phyloP scores from a whole-genome alignment of 768 basidiomycete genomes.

The Tephrocybe sp. region DNA sequence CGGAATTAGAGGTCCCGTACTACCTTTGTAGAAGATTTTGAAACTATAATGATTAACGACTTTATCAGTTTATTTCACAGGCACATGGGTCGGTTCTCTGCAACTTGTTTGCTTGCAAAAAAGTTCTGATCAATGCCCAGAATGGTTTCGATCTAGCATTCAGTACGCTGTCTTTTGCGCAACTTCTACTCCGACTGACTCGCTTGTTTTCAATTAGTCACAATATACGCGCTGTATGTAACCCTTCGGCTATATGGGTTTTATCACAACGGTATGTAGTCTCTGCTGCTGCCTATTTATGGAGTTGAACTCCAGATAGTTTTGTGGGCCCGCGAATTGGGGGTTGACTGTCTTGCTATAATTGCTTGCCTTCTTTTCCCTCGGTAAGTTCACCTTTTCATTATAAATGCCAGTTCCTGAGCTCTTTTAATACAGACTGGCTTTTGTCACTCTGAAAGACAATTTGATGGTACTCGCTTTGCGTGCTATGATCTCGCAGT shows the following conservation, averaged over 20 bases:
- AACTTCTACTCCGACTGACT: background rate
- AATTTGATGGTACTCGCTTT: conserved; percentile 79
- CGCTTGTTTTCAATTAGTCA: conserved; percentile 43
- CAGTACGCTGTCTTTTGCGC: conserved; percentile 40
- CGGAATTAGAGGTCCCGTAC: conserved; percentile 70
- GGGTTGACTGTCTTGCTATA: conserved; percentile 81
- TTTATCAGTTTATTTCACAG: conserved; percentile 71
- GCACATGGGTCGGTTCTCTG: conserved; percentile 63
- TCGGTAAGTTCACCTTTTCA: conserved; percentile 39
- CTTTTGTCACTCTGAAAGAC: conserved; percentile 85
- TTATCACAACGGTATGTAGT: conserved; percentile 54
- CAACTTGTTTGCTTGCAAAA: background rate
- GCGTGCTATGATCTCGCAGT: conserved; percentile 92
- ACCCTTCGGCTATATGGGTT: conserved; percentile 77
- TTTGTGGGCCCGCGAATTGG: conserved; percentile 63
- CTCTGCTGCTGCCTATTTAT: background rate
- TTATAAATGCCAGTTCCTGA: background rate
- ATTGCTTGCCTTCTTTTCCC: conserved; percentile 93
- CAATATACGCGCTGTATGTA: conserved; percentile 75
- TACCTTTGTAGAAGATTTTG: background rate
- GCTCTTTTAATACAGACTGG: conserved; percentile 50
- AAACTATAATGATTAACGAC: background rate
- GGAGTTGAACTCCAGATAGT: conserved; percentile 32
- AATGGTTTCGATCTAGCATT: conserved; percentile 95
- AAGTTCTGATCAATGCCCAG: conserved; percentile 30